Evolutionary conservation across 1,284 basidiomycete genomes (phyloP), one percentile per base, ranked within the genome.

Genomic region (Vanrija humicola): DNA sequence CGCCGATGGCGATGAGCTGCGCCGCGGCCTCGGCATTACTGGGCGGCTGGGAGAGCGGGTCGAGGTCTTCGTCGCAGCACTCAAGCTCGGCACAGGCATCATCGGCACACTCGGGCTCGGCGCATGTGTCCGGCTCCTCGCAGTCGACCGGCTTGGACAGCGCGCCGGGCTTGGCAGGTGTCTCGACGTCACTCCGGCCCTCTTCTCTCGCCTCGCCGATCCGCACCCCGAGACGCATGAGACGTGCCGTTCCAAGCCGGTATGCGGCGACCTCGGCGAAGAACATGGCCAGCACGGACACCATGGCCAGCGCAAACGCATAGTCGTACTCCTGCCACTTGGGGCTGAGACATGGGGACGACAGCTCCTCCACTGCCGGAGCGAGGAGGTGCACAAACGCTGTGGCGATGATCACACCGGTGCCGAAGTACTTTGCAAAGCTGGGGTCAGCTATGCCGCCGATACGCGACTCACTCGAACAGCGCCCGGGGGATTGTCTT

Each of bases 341-440:
- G 1, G 82, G 76, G 0, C 80, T 70, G n/a, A 96, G 79, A 76
- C 93, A 97, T 10, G 80, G 76, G 0, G 86, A 88, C 15, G 78
- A 75, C 7, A 97, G 81, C 50, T 83, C 88, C 15, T 84, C 83
- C 46, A 89, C 77, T 0, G 84, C 92, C 0, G 92, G 88, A 5
- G 83, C 78, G 7, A 96, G 79, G 0, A 96, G 81, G 73, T 93
- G 90, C 55, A 93, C 91, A 71, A 93, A 92, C 0, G 87, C 87
- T 1, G 95, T 98, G 0, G 91, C 91, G 61, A 98, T 89, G 70
- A 94, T 93, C 58, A 95, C 89, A 28, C 90, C 91, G 7, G 90
- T 92, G 46, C 95, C 95, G 77, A 97, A 97, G 78, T 89, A 98
- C 76, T 95, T 96, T 28, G 89, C 88, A 70, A 95, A 92, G 46